Evolutionary conservation across 192 early-diverging fungal genomes (phyloP), one percentile per base, ranked within the genome.

Genomic region (Coemansia sp.): DNA sequence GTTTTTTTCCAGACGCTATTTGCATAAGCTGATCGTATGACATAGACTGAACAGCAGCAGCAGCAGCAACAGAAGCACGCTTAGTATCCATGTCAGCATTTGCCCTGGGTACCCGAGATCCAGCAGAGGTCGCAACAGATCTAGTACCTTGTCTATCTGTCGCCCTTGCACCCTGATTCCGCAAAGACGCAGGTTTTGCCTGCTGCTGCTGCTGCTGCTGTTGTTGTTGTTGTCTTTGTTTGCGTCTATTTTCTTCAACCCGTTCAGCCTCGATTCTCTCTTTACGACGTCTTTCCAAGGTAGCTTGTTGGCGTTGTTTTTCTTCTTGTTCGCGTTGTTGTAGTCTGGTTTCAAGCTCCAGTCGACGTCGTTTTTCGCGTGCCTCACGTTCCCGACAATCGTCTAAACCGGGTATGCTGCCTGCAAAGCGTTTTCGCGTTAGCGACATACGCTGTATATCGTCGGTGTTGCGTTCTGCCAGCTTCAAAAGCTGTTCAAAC

Each of bases 401-500:
- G 36, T 65, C 58, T 1, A 12, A 37, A 17, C 33, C 53, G 0
- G 62, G 12, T 4, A 18, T 54, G n/a, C 35, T 17, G 38, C 63
- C 60, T 20, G 32, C 37, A 1, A 66, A 64, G 15, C 72, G 76
- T 65, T 79, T 76, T n/a, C 69, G 69, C 37, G 71, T 67, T 32
- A 65, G 41, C 17, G 75, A 51, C 17, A 51, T 59, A 11, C 69
- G 80, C 75, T 83, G 71, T 20, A 83, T 73, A 57, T 73, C 80
- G n/a, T 63, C 51, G 4, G 74, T 83, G 57, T 76, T 83, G 55
- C 76, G 75, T 52, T 83, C 80, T 5, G 80, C 80, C 58, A 83
- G 59, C 51, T 75, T 75, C 80, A 83, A 65, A 22, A 83, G 80
- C 71, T 48, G 62, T 11, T 83, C 80, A 71, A 83, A 83, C 74